Conservation (phyloP, 495 filamentous ascomycete genomes). For the Thermothielavioides terrestris region DNA sequence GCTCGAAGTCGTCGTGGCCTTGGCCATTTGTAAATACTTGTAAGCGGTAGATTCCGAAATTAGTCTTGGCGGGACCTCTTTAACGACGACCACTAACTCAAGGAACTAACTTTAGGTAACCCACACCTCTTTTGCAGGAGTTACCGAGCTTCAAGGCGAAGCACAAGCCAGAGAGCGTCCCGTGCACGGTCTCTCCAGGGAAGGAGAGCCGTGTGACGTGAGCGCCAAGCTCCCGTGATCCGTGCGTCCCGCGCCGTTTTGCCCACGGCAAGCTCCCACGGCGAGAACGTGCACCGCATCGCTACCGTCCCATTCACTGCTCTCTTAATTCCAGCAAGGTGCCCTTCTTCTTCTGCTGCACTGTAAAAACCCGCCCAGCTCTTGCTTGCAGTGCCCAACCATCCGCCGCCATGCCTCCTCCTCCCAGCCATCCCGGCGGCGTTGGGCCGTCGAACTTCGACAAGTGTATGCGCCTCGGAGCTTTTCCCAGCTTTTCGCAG, state of each 20-base stretch:
- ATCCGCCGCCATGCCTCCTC: constrained; percentile 37
- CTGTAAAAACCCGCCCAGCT: too few relatives aligned
- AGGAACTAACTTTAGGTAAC: too few relatives aligned
- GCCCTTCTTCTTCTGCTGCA: too few relatives aligned
- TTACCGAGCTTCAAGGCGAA: background rate
- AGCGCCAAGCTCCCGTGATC: background rate
- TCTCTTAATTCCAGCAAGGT: too few relatives aligned
- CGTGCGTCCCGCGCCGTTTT: constrained; percentile 13
- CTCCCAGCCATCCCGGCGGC: constrained; percentile 34
- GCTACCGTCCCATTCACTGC: too few relatives aligned
- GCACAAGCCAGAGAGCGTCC: background rate
- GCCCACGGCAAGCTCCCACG: constrained; percentile 12
- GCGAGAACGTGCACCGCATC: too few relatives aligned
- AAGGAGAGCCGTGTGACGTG: background rate
- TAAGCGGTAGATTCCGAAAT: too few relatives aligned
- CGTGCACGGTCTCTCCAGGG: background rate
- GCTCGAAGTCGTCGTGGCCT: too few relatives aligned
- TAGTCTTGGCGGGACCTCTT: too few relatives aligned
- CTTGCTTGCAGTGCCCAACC: background rate
- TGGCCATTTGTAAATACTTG: too few relatives aligned
- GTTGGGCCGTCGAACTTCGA: constrained; percentile 76
- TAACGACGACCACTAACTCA: too few relatives aligned
- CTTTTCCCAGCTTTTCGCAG: background rate
- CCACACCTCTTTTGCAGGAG: too few relatives aligned
- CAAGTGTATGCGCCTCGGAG: constrained; percentile 56